Evolutionary conservation across 441 rosid species (phyloP), one percentile per base, ranked within the genome.

Genomic region (Rhodomyrtus psidioides): DNA sequence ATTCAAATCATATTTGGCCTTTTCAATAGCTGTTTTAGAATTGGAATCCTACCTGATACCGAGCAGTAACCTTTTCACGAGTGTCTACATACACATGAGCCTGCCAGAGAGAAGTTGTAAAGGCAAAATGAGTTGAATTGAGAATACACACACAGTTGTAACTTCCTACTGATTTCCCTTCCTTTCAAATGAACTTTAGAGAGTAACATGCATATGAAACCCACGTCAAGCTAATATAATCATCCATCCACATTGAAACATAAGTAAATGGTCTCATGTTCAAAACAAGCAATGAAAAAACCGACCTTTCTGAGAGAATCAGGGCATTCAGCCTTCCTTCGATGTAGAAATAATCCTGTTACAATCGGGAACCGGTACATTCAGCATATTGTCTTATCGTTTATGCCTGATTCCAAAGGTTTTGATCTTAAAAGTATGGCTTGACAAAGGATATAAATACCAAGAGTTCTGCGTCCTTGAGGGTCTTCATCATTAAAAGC

Each of bases 401-500:
- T 15, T 53, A 28, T 0, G 6, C 56, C 58, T 21, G 59, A 82
- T 27, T 28, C 84, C 34, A 55, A 53, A 82, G 30, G 30, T 55
- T 27, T 21, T 62, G 39, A 81, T 34, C 59, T 84, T 17, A 84
- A 24, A 34, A 85, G 46, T 83, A n/a, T 21, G 83, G 59, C 60
- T 49, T 70, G 82, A 76, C 30, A 55, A 85, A 56, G 58, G 81
- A 84, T 23, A 84, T 82, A 28, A 86, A 86, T 93, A 97, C 99
- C 99, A 84, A 95, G 95, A 60, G 99, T 95, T 85, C 98, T 92
- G 21, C 97, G 94, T 86, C 99, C 99, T 94, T 96, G 98, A 92
- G 98, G 98, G 91, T 97, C 99, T 91, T 97, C 98, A 84, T 96
- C 98, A 81, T 92, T 94, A 82, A 97, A 97, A 49, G 98, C 99